Conservation (phyloP, 2,329 filamentous ascomycete genomes). For the Chaetomium sp. region DNA sequence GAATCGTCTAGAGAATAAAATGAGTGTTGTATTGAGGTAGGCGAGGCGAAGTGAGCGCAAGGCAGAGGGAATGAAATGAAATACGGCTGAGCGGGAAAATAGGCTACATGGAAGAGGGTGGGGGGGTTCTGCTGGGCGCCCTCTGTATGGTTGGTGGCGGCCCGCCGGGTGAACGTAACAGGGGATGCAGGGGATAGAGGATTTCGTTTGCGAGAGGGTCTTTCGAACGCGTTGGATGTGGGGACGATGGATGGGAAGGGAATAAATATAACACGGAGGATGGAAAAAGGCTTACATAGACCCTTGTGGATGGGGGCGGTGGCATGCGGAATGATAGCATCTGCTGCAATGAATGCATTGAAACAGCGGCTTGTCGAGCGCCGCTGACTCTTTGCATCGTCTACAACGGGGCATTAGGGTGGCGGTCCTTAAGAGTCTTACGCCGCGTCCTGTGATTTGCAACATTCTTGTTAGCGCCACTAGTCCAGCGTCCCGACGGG, state of each 20-base stretch:
- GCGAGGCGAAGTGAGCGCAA: conserved; percentile 14
- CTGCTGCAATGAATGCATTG: conserved; percentile 32
- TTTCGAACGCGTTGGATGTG: background rate
- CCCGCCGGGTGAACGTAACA: conserved; percentile 11
- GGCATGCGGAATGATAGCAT: conserved; percentile 35
- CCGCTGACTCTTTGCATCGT: conserved; percentile 26
- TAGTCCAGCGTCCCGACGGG: background rate
- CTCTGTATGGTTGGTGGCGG: conserved; percentile 12
- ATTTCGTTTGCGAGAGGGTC: conserved; percentile 8
- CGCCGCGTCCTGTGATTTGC: conserved; percentile 17
- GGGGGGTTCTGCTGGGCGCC: background rate
- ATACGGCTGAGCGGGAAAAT: conserved; percentile 22
- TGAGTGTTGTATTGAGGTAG: conserved; percentile 12
- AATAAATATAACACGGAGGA: background rate
- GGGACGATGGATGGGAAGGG: background rate
- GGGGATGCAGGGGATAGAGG: conserved; percentile 6
- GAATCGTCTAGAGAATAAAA: conserved; percentile 3
- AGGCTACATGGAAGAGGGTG: conserved; percentile 24
- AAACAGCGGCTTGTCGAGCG: conserved; percentile 32
- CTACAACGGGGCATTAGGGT: conserved; percentile 26
- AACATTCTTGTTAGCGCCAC: conserved; percentile 19
- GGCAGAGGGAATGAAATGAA: conserved; percentile 16
- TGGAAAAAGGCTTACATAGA: conserved; percentile 25
- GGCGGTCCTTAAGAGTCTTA: conserved; percentile 15
- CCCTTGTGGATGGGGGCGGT: conserved; percentile 30